These are phyloP conservation scores for Obelidium mucronatum DNA, from an alignment of 192 early-diverging fungal genomes.

Conservation along the genomic window DNA sequence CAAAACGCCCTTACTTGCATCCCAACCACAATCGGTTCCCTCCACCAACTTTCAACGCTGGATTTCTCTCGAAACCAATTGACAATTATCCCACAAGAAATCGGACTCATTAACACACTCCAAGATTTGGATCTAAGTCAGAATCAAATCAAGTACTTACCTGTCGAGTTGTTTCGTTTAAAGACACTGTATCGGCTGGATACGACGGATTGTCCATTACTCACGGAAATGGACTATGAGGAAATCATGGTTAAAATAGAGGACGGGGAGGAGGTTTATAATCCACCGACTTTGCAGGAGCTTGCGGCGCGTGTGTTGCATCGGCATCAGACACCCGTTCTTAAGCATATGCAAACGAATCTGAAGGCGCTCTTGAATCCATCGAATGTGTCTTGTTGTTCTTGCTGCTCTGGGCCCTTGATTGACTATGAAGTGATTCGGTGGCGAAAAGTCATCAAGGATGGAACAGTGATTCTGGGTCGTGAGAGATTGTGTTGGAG, in stretches of 20 bases:
- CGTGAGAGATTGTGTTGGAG: conserved; percentile 71
- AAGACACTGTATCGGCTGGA: conserved; percentile 71
- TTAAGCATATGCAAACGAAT: conserved; percentile 54
- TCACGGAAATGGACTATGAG: conserved; percentile 34
- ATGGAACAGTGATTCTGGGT: conserved; percentile 25
- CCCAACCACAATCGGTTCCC: conserved; percentile 66
- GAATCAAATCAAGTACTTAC: conserved; percentile 67
- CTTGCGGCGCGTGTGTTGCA: conserved; percentile 78
- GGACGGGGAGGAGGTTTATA: conserved; percentile 6
- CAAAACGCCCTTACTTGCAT: conserved; percentile 70
- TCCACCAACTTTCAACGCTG: conserved; percentile 70
- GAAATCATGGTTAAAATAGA: conserved; percentile 46
- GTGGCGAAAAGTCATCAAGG: conserved; percentile 68
- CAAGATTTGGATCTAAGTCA: conserved; percentile 70
- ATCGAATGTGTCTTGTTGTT: conserved; percentile 62
- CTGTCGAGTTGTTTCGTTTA: conserved; percentile 74
- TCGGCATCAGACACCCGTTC: conserved; percentile 67
- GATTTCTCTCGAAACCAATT: conserved; percentile 70
- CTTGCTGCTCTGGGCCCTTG: conserved; percentile 82
- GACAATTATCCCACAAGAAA: conserved; percentile 64
- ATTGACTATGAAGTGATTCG: conserved; percentile 69
- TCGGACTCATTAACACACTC: conserved; percentile 68
- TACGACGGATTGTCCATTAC: conserved; percentile 59
- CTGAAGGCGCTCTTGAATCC: conserved; percentile 67
- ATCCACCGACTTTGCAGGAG: conserved; percentile 75